These are phyloP conservation scores for Prinsepia uniflora DNA, from an alignment of 306 rosid genomes.

Conservation along the genomic window DNA sequence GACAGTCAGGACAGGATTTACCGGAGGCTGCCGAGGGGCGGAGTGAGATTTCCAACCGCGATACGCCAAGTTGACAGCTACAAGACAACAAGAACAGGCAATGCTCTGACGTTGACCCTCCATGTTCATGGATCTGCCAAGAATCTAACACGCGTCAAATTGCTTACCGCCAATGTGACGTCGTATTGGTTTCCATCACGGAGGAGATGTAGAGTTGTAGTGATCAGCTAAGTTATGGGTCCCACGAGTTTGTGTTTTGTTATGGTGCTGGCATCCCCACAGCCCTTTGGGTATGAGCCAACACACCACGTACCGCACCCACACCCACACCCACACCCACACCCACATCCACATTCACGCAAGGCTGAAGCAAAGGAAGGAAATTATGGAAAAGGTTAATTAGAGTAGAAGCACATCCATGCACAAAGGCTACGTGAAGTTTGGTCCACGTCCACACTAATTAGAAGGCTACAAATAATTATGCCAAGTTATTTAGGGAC, in stretches of 20 bases:
- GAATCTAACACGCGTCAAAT: conserved; percentile 23
- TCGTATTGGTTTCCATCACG: neutral
- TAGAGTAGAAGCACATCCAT: neutral
- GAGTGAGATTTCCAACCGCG: conserved; percentile 11
- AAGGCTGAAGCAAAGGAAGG: neutral
- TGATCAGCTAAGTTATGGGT: neutral
- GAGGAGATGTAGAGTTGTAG: neutral
- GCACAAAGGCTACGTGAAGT: neutral
- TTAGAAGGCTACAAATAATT: neutral
- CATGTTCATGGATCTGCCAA: neutral
- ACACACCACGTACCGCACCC: neutral
- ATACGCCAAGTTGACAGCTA: conserved; percentile 37
- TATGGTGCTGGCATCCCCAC: conserved; percentile 21
- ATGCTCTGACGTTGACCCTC: conserved; percentile 10
- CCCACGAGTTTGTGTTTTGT: neutral
- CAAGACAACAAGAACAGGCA: conserved; percentile 37
- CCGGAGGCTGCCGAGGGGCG: neutral
- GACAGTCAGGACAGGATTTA: neutral
- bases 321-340: neutral
- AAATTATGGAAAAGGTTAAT: neutral
- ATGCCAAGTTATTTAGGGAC: neutral
- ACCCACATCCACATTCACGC: too few species aligned
- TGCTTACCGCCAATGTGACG: neutral
- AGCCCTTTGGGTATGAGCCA: conserved; percentile 9
- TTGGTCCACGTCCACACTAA: neutral